A percentile compares a stretch with the other conserved stretches of the same genome.
phyloP scores from a whole-genome alignment of 805 yeast species.

The Starmera dryadoides region DNA sequence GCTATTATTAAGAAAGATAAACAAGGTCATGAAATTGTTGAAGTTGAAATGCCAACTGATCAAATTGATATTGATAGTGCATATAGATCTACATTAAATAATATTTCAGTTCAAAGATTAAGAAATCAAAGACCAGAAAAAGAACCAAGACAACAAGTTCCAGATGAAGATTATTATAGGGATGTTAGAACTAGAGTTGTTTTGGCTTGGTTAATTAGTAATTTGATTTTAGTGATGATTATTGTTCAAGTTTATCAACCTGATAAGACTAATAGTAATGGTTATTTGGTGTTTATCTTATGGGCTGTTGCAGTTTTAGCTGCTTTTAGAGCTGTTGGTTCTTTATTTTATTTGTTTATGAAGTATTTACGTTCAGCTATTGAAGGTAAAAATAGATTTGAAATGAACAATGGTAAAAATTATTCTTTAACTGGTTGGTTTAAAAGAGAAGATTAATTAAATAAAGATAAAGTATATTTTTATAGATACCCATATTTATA shows the following conservation, averaged over 20 bases:
- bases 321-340: conserved; percentile 75
- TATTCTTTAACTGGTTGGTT: conserved; percentile 14
- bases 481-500: background rate
- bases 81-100: conserved; percentile 67
- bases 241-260: conserved; percentile 77
- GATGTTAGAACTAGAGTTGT: conserved; percentile 94
- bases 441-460: conserved; percentile 1
- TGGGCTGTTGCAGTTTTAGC: conserved; percentile 92
- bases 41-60: conserved; percentile 63
- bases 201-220: conserved; percentile 86
- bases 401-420: conserved; percentile 23
- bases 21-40: conserved; percentile 71
- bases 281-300: conserved; percentile 73
- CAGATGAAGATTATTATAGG: conserved; percentile 79
- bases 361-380: conserved; percentile 31
- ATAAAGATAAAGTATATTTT: no score
- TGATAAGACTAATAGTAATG: conserved; percentile 58
- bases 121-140: conserved; percentile 45
- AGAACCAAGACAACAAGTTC: conserved; percentile 28
- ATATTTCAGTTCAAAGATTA: conserved; percentile 63
- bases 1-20: conserved; percentile 70
- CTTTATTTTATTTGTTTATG: conserved; percentile 54
- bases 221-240: conserved; percentile 76
- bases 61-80: conserved; percentile 76
- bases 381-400: conserved; percentile 31